These are phyloP conservation scores for Diaporthe citri DNA, from an alignment of 2,329 filamentous ascomycete species.

Conservation along the genomic window DNA sequence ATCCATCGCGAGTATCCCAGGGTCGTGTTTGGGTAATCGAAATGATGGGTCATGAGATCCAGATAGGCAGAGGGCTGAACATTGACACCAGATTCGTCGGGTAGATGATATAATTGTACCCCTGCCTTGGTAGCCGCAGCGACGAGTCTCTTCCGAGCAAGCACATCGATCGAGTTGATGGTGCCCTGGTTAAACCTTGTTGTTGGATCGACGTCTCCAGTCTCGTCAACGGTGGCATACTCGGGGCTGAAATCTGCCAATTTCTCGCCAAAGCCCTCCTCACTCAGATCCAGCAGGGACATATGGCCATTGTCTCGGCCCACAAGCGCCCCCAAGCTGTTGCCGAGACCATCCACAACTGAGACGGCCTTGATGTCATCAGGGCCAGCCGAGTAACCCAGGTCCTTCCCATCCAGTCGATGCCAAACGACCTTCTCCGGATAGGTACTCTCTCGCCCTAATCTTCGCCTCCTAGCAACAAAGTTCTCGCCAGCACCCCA, in stretches of 20 bases:
- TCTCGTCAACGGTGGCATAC: slow-evolving; percentile 39
- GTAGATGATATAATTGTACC: slow-evolving; percentile 52
- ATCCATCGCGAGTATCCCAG: slow-evolving; percentile 59
- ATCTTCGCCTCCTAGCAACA: slow-evolving; percentile 55
- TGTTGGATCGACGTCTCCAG: slow-evolving; percentile 8
- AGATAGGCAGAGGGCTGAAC: slow-evolving; percentile 42
- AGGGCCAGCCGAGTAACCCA: slow-evolving; percentile 57
- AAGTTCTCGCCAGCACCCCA: slow-evolving; percentile 67
- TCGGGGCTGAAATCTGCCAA: slow-evolving; percentile 45
- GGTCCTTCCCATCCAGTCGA: slow-evolving; percentile 52
- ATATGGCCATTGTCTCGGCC: slow-evolving; percentile 65
- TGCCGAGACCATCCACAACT: slow-evolving; percentile 53
- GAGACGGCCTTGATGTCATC: slow-evolving; percentile 64
- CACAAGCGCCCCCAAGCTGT: slow-evolving; percentile 54
- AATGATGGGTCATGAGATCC: slow-evolving; percentile 40
- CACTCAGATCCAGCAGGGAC: slow-evolving; percentile 56
- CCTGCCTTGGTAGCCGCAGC: slow-evolving; percentile 52
- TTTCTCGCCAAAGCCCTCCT: slow-evolving; percentile 50
- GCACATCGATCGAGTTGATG: slow-evolving; percentile 53
- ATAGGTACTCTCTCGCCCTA: slow-evolving; percentile 40
- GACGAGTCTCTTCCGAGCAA: slow-evolving; percentile 45
- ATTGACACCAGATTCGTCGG: slow-evolving; percentile 33
- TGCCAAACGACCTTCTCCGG: slow-evolving; percentile 50
- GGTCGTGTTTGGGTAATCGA: slow-evolving; percentile 38
- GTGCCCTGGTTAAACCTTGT: slow-evolving; percentile 44